Base-by-base conservation (phyloP, 805 yeast genomes). In the Osmozyma mogii region DNA sequence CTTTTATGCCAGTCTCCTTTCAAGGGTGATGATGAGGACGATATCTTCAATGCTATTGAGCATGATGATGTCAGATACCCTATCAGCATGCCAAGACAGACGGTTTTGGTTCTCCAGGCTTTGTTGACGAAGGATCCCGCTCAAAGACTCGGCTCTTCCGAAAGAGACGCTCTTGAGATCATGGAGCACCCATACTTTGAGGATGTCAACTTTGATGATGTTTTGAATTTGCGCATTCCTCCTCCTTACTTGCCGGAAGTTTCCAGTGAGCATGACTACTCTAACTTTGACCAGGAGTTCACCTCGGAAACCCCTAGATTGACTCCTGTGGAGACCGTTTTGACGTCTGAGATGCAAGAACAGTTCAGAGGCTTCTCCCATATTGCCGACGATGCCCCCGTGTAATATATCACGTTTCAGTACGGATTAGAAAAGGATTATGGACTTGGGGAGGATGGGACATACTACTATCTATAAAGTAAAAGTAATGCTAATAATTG, bases 1-100 rank as follows among this genome's bases (percentile, higher is more conserved):
- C 66, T 92, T 34, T 68, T 92, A 35, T 92, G 96, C 30, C 95
- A 89, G 57, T 84, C 96, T 6, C 99, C 99, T 21, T 92, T 92
- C 61, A 80, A 89, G 43, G 98, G 99, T 42, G 96, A 88, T 43
- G 95, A 84, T 50, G 94, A 84, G 49, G 97, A 92, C 50, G 98
- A 92, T 58, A 87, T 92, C 20, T 92, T 89, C 60, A 92, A 88
- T 56, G 96, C 98, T 9, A 92, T 92, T 48, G 73, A 88, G 39
- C 81, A 92, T 22, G 98, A 92, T 64, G 98, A 92, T 54, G 97
- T 96, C 7, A 66, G 87, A 45, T 92, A 88, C 56, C 98, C 97
- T 19, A 85, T 92, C 40, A 92, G 87, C 52, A 89, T 92, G 96
- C 92, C 96, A 2, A 78, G 94, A 36, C 96, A 88, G 52, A 85